A percentile compares a stretch with the other conserved stretches of the same genome.
phyloP scores from a whole-genome alignment of 176 grass and related monocot species.

The Calamus simplicifolius region DNA sequence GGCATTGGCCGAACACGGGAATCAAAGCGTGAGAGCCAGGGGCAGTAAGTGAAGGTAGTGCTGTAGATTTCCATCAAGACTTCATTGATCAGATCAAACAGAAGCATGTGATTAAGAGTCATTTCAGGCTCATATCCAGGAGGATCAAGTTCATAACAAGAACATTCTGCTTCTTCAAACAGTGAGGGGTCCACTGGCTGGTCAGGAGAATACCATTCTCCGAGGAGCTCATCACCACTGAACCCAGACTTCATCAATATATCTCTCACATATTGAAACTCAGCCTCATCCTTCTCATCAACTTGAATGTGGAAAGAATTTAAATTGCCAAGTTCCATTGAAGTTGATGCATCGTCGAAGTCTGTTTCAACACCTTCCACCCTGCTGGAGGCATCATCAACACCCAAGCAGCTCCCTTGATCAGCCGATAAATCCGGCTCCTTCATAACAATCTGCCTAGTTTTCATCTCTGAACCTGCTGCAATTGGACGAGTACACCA shows the following conservation, averaged over 20 bases:
- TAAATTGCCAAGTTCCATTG: constrained; percentile 9
- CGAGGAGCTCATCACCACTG: constrained; percentile 23
- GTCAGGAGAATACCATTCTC: constrained; percentile 48
- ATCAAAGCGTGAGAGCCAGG: constrained; percentile 39
- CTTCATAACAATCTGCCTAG: constrained; percentile 26
- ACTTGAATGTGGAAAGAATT: constrained; percentile 40
- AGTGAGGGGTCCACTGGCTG: constrained; percentile 49
- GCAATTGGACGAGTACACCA: not conserved
- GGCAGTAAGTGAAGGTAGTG: constrained; percentile 30
- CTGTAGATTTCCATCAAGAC: constrained; percentile 61
- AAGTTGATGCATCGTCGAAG: not conserved
- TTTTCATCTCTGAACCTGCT: constrained; percentile 32
- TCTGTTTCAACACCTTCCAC: not conserved
- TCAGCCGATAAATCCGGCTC: constrained; percentile 41
- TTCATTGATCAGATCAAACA: constrained; percentile 92
- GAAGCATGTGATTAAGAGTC: constrained; percentile 55
- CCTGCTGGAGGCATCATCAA: not conserved
- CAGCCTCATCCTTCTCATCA: constrained; percentile 59
- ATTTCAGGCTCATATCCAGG: constrained; percentile 25
- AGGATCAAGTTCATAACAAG: constrained; percentile 20
- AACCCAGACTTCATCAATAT: constrained; percentile 83
- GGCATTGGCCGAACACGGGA: constrained; percentile 36
- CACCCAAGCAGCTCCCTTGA: constrained; percentile 7
- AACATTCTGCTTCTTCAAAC: constrained; percentile 56
- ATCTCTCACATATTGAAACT: constrained; percentile 75